Evolutionary conservation across 352 stramenopile genomes (phyloP).

Genomic region (Thraustochytrium sp.): DNA sequence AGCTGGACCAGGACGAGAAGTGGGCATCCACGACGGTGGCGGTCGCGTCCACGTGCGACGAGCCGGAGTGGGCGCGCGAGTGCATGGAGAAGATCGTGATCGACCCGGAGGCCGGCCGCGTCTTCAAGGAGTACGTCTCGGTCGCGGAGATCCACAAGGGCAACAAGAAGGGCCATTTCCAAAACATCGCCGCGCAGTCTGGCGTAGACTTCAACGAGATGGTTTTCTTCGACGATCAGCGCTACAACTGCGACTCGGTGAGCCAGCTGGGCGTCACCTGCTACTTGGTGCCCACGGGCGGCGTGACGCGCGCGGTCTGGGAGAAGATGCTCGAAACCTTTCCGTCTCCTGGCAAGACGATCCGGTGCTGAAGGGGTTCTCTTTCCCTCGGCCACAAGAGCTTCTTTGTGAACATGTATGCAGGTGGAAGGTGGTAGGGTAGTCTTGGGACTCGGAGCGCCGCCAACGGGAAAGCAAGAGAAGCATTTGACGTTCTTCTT

Average conservation of each 20-base stretch:
- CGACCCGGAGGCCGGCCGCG: not conserved
- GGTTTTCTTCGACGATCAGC: constrained; percentile 81
- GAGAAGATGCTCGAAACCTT: constrained; percentile 14
- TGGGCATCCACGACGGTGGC: constrained; percentile 64
- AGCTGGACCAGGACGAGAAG: constrained; percentile 63
- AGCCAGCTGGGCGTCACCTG: constrained; percentile 62
- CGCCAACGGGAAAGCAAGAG: too few species aligned
- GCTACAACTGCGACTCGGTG: constrained; percentile 68
- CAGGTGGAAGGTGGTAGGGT: too few species aligned
- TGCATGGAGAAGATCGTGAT: constrained; percentile 51
- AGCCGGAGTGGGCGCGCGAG: constrained; percentile 67
- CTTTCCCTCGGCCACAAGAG: too few species aligned
- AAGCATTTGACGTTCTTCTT: too few species aligned
- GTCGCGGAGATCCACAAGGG: constrained; percentile 72
- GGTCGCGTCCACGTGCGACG: constrained; percentile 65
- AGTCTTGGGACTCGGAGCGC: too few species aligned
- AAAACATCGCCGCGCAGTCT: constrained; percentile 62
- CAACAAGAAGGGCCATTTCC: constrained; percentile 72
- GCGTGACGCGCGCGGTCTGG: constrained; percentile 3
- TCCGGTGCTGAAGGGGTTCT: not conserved
- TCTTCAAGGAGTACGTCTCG: constrained; percentile 53
- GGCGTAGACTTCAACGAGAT: constrained; percentile 72
- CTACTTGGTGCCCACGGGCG: not conserved
- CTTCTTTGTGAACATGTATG: too few species aligned
- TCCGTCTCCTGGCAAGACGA: constrained; percentile 5